Conservation (phyloP, 176 grass and related monocot species). For the Aegilops umbellulata region DNA sequence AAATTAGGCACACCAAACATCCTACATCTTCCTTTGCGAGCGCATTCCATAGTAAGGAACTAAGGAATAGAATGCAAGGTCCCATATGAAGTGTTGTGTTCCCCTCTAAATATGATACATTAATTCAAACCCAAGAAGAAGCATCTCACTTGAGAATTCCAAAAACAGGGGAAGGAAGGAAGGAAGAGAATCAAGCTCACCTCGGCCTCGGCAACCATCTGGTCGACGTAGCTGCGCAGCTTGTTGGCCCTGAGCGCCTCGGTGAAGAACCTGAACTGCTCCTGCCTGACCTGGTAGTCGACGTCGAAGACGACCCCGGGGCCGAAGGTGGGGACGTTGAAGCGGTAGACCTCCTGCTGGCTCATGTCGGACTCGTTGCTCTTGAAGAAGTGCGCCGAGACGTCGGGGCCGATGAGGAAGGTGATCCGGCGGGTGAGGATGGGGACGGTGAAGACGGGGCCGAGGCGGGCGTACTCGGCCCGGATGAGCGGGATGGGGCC, state of each 20-base stretch:
- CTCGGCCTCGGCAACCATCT: conserved; percentile 85
- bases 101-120: not conserved
- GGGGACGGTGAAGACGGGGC: conserved; percentile 77
- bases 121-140: conserved; percentile 8
- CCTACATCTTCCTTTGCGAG: not conserved
- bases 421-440: conserved; percentile 66
- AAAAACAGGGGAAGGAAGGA: not conserved
- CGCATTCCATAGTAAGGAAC: not conserved
- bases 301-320: conserved; percentile 84
- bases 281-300: conserved; percentile 71
- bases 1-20: not conserved
- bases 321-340: conserved; percentile 89
- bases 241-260: conserved; percentile 73
- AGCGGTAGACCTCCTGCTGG: conserved; percentile 94
- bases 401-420: conserved; percentile 82
- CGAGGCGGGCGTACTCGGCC: conserved; percentile 73
- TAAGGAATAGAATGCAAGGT: not conserved
- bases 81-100: not conserved
- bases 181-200: conserved; percentile 28
- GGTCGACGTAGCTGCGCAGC: conserved; percentile 75
- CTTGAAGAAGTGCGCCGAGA: conserved; percentile 89
- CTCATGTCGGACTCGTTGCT: conserved; percentile 78
- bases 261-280: conserved; percentile 94
- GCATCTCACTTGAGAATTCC: not conserved
- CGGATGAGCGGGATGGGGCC: conserved; percentile 84